Conservation (phyloP, 2,329 filamentous ascomycete species). For the Orbilia oligospora region DNA sequence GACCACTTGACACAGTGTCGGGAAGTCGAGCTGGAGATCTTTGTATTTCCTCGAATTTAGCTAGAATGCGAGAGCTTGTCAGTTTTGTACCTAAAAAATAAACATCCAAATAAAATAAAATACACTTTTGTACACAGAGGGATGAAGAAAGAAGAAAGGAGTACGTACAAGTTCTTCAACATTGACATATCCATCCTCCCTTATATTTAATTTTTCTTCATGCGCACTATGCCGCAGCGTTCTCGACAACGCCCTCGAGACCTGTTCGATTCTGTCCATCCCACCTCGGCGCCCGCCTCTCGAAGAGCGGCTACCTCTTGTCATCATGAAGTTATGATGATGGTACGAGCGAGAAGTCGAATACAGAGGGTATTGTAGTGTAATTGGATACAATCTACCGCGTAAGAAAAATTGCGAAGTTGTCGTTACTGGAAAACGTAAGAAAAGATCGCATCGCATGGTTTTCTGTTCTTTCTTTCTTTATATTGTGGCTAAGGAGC, state of each 20-base stretch:
- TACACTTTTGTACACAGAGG: background rate
- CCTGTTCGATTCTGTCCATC: conserved; percentile 40
- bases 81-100: background rate
- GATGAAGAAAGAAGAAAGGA: too few species aligned
- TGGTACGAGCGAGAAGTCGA: background rate
- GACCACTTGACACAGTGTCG: conserved; percentile 80
- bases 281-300: conserved; percentile 30
- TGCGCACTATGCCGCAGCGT: conserved; percentile 75
- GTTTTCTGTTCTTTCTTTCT: too few species aligned
- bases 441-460: too few species aligned
- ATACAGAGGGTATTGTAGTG: background rate
- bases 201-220: conserved; percentile 74
- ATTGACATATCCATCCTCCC: conserved; percentile 74
- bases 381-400: too few species aligned
- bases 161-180: conserved; percentile 72
- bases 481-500: background rate
- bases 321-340: conserved; percentile 23
- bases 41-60: conserved; percentile 75
- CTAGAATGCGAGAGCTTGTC: conserved; percentile 65
- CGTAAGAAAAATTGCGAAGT: too few species aligned
- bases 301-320: conserved; percentile 3
- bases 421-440: too few species aligned
- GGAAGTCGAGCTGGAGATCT: conserved; percentile 79
- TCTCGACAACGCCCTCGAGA: conserved; percentile 71
- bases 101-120: too few species aligned